Base-by-base conservation (phyloP, 2,329 filamentous ascomycete genomes). In the Monosporascus sp. region DNA sequence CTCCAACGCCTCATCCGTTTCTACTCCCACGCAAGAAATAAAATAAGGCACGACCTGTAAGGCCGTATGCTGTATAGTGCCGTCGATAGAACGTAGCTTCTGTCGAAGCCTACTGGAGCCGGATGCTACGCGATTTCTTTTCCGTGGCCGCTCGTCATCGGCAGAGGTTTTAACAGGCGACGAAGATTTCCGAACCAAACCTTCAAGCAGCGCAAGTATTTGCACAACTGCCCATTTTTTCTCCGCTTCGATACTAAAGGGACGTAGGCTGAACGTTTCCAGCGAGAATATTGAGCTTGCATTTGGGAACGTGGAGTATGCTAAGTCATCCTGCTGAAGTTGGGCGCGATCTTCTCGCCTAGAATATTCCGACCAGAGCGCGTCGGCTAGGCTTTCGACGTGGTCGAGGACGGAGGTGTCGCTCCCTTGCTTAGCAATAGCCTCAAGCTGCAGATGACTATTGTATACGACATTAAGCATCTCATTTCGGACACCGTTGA, bases 321-420 rank as follows among this genome's bases (percentile, higher is more conserved):
- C 73, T 25, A 97, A 66, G 61, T 97, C 89, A 55, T 89, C 84
- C n/a, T 95, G 72, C 57, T 90, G 87, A 11, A 97, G 76, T 38
- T 86, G 82, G 47, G 89, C 85, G 54, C 83, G 83, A 47, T 88
- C 84, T 37, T 83, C 77, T 55, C 90, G 81, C 57, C 78, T 85
- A 4, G 82, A 77, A 68, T 97, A 97, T 62, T 97, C 93, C 8
- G 73, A 73, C 74, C 86, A 87, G n/a, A 99, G 71, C 4, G 80
- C 76, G 45, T 91, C 85, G 36, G 85, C 66, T 2, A 97, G 69
- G n/a, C 81, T 80, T 57, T 86, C 82, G 6, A 96, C 51, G 58
- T 78, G 68, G 45, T 63, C 74, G 27, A 70, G 67, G 51, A 77
- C 68, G 51, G 61, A 65, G 52, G 63, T 68, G 58, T 72, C 70